A percentile compares a stretch with the other conserved stretches of the same genome.
Conservation (phyloP, 345 rosid species). For the Garcia nutans region DNA sequence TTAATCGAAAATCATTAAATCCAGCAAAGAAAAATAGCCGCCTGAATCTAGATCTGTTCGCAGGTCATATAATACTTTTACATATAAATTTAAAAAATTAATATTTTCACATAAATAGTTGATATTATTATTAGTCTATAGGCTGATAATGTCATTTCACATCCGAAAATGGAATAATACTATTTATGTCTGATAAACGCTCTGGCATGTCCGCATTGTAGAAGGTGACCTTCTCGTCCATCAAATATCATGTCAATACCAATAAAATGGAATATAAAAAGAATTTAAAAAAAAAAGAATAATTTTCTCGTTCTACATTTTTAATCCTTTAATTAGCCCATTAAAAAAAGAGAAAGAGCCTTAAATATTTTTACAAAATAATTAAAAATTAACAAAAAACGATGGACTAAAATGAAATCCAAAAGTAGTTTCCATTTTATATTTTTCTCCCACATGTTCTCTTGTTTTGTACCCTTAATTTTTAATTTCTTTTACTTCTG, state of each 20-base stretch:
- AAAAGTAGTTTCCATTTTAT: neutral
- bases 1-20: no score
- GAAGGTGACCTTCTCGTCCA: neutral
- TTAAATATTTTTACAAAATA: neutral
- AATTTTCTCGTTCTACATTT: constrained; percentile 5
- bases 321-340: neutral
- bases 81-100: no score
- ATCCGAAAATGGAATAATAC: neutral
- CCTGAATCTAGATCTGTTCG: no score
- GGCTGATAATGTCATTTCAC: neutral
- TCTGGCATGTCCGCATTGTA: neutral
- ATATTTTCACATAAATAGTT: no score
- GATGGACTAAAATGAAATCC: neutral
- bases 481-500: neutral
- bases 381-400: neutral
- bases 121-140: no score
- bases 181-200: no score
- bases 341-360: neutral
- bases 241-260: neutral
- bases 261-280: neutral
- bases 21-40: no score
- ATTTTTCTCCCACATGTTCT: neutral
- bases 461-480: neutral
- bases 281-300: neutral
- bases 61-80: no score